A percentile compares a stretch with the other conserved stretches of the same genome.
Conservation (phyloP, 2,329 filamentous ascomycete genomes). For the Hypoxylon sp. region DNA sequence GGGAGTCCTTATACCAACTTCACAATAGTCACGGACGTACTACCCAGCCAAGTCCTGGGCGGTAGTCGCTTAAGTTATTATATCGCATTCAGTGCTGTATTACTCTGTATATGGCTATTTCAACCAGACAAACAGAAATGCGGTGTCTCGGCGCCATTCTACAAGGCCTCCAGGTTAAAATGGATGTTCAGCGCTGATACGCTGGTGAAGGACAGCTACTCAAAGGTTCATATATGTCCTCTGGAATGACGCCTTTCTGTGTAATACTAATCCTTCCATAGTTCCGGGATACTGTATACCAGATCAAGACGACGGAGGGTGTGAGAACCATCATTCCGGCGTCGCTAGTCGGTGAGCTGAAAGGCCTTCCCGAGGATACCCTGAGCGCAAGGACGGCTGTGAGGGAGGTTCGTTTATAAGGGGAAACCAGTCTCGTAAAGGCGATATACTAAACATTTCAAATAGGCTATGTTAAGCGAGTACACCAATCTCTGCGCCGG, state of each 20-base stretch:
- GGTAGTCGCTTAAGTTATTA: constrained; percentile 59
- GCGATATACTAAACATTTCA: constrained; percentile 23
- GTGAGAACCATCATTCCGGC: constrained; percentile 64
- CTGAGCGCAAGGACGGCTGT: constrained; percentile 65
- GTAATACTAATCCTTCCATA: constrained; percentile 45
- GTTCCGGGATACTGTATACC: constrained; percentile 66
- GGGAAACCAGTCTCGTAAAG: background rate
- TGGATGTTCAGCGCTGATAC: constrained; percentile 67
- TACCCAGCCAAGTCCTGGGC: constrained; percentile 49
- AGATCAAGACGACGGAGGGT: constrained; percentile 67
- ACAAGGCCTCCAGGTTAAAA: constrained; percentile 63
- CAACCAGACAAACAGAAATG: constrained; percentile 52
- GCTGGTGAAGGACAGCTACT: constrained; percentile 64
- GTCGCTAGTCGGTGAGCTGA: constrained; percentile 62
- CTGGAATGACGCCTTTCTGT: background rate
- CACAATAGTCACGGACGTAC: constrained; percentile 42
- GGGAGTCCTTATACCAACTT: constrained; percentile 45
- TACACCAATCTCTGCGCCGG: constrained; percentile 67
- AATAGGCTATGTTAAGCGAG: constrained; percentile 64
- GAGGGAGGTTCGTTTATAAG: constrained; percentile 58
- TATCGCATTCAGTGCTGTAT: constrained; percentile 55
- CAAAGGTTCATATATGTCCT: constrained; percentile 57
- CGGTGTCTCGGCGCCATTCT: constrained; percentile 61
- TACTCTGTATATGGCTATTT: constrained; percentile 60
- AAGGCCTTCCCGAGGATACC: constrained; percentile 63